Conservation (phyloP, 176 grass and related monocot genomes). For the Cenchrus purpureus region DNA sequence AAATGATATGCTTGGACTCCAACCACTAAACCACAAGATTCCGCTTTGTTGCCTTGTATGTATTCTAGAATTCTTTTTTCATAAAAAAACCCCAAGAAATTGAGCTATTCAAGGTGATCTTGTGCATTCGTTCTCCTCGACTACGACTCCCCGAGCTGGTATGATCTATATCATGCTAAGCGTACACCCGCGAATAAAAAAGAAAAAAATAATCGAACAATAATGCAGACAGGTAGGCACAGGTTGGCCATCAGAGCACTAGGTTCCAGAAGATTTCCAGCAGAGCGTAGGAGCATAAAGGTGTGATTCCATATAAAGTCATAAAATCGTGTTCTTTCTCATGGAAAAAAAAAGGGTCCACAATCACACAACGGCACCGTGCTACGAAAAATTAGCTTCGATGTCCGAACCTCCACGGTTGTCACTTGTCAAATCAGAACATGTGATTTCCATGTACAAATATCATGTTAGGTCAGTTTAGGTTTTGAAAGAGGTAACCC, state of each 20-base stretch:
- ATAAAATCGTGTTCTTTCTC: neutral
- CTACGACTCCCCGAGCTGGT: neutral
- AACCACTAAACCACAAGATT: slow-evolving; percentile 3
- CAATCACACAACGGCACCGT: neutral
- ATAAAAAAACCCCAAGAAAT: neutral
- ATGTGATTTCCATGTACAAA: neutral
- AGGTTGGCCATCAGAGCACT: slow-evolving; percentile 32
- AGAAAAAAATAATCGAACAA: neutral
- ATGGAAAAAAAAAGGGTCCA: neutral
- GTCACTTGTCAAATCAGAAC: neutral
- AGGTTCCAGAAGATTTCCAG: slow-evolving; percentile 38
- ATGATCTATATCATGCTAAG: neutral
- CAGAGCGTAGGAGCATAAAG: slow-evolving; percentile 31
- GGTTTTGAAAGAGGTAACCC: neutral
- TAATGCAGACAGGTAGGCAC: slow-evolving; percentile 26
- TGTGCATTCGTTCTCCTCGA: neutral
- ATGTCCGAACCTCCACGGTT: neutral
- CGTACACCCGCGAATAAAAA: neutral
- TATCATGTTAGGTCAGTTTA: neutral
- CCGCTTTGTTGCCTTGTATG: neutral
- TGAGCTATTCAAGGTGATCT: neutral
- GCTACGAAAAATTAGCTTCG: neutral
- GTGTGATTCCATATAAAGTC: slow-evolving; percentile 16
- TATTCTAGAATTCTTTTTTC: neutral
- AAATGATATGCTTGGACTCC: neutral